Evolutionary conservation across 306 rosid species (phyloP), one percentile per base, ranked within the genome.

Genomic region (Prinsepia uniflora): DNA sequence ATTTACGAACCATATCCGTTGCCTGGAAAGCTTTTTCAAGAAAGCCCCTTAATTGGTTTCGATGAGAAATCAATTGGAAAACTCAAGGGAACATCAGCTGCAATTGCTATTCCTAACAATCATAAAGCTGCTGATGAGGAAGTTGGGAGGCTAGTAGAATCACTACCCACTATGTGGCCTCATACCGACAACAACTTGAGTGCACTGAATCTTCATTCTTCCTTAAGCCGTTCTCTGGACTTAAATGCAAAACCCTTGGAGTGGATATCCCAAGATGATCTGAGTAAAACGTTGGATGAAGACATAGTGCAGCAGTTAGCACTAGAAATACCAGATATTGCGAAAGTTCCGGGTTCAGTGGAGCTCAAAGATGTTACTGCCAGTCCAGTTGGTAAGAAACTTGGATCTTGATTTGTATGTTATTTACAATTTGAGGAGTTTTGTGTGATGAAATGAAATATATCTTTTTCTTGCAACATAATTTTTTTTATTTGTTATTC

Each of bases 121-220:
- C 70, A 40, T 34, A 73, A 58, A 63, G 80, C 63, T 73, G 65
- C 40, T 58, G 75, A 72, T 12, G 70, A 75, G 58, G 80, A 86
- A 74, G 85, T 71, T 74, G 76, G 50, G 68, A 78, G 67, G 78
- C 72, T 50, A 63, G 75, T 70, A 19, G 87, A 68, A 73, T 94
- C 99, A 46, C 77, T 91, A 81, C 96, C 99, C n/a, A 83, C 36
- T 77, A 56, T 86, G 77, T 63, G 78, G 81, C 49, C 81, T 76
- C 41, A 22, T 30, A 56, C 45, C 68, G 73, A 63, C 55, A 59
- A 65, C 62, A 59, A 65, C 62, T 63, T 79, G 75, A 71, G 63
- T 72, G 70, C 65, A 46, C 62, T 42, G 42, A 72, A 78, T 72
- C 60, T 75, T 70, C 63, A 43, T 62, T 65, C 65, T 76, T 86